Percentiles rank a stretch among this genome's conserved stretches.
These are phyloP conservation scores for Leccinum pallidistipes DNA, from an alignment of 1,284 basidiomycete genomes.

Conservation along the genomic window DNA sequence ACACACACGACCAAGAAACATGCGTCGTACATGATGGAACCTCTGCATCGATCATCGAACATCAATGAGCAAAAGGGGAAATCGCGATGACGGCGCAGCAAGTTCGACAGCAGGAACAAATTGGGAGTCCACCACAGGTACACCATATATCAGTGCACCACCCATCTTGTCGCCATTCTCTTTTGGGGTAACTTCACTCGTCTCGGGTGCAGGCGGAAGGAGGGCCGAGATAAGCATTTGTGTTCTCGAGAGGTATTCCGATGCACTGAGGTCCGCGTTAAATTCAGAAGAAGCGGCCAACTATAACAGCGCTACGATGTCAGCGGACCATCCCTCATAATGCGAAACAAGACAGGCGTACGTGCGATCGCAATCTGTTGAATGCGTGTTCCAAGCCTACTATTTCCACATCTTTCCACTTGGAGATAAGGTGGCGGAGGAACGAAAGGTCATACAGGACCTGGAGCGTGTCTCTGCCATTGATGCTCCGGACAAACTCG, in stretches of 20 bases:
- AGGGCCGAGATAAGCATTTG: slow-evolving; percentile 51
- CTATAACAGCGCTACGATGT: slow-evolving; percentile 15
- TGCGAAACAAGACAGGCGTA: slow-evolving; percentile 10
- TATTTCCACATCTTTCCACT: slow-evolving; percentile 33
- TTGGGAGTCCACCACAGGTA: slow-evolving; percentile 44
- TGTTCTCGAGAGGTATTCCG: slow-evolving; percentile 34
- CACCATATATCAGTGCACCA: slow-evolving; percentile 45
- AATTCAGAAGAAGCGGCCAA: slow-evolving; percentile 7
- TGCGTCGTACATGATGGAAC: slow-evolving; percentile 16
- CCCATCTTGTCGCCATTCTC: slow-evolving; percentile 15
- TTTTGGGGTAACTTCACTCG: neutral
- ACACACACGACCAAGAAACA: slow-evolving; percentile 13
- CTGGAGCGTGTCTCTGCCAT: slow-evolving; percentile 34
- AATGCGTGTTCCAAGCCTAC: slow-evolving; percentile 35
- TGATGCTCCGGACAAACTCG: slow-evolving; percentile 41
- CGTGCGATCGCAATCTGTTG: slow-evolving; percentile 16
- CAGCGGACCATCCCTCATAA: neutral
- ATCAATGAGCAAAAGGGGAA: slow-evolving; percentile 38
- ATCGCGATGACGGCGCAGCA: slow-evolving; percentile 54
- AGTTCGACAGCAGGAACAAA: slow-evolving; percentile 51
- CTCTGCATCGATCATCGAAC: slow-evolving; percentile 23
- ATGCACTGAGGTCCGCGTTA: slow-evolving; percentile 21
- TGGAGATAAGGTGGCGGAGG: slow-evolving; percentile 44
- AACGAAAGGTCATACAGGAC: slow-evolving; percentile 49
- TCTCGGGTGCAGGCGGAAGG: slow-evolving; percentile 34